Evolutionary conservation across 2,329 filamentous ascomycete species (phyloP).

Genomic region (Chrysosporium keratinophilum): DNA sequence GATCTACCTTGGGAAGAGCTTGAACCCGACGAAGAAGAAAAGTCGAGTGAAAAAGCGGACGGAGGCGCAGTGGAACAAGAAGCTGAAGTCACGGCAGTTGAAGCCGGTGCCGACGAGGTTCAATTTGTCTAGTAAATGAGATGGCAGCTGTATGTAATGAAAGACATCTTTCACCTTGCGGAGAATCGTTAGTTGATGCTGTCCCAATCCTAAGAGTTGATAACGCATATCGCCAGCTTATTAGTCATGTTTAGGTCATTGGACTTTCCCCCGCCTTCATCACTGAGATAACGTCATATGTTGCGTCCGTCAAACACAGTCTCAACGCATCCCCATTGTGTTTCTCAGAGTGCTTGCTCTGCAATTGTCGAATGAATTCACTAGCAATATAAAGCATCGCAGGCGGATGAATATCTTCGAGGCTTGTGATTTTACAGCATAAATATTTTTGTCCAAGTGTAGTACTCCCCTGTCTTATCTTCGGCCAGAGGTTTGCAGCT

Average conservation of each 20-base stretch:
- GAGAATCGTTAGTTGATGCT: too few relatives aligned
- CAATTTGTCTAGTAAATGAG: conserved; percentile 13
- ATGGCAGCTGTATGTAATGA: neutral
- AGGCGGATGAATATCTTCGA: too few relatives aligned
- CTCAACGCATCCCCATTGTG: too few relatives aligned
- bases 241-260: neutral
- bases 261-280: too few relatives aligned
- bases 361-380: too few relatives aligned
- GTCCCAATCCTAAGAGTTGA: too few relatives aligned
- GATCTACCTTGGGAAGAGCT: conserved; percentile 16
- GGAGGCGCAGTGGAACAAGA: neutral
- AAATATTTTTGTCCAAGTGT: too few relatives aligned
- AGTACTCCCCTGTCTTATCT: neutral
- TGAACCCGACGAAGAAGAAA: neutral
- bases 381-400: too few relatives aligned
- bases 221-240: neutral
- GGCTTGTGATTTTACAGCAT: too few relatives aligned
- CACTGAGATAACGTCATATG: neutral
- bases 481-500: neutral
- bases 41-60: neutral
- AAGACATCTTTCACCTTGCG: too few relatives aligned
- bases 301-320: too few relatives aligned
- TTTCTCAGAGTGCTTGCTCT: too few relatives aligned
- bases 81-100: neutral
- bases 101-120: conserved; percentile 14